A percentile compares a stretch with the other conserved stretches of the same genome.
phyloP scores from a whole-genome alignment of 2,329 filamentous ascomycete species.

The Curvularia spicifera region DNA sequence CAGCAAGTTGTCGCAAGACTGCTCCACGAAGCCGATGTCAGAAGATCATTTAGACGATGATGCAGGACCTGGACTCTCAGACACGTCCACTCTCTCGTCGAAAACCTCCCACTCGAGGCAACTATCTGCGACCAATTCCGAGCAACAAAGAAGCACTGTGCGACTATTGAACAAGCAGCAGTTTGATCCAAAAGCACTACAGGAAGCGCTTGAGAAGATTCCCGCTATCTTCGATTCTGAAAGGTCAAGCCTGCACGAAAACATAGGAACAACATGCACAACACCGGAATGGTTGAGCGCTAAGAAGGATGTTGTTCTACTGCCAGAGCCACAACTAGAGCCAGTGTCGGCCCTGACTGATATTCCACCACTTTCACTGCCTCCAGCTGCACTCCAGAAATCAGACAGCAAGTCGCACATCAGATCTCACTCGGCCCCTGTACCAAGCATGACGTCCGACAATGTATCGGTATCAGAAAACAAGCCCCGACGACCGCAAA shows the following conservation, averaged over 20 bases:
- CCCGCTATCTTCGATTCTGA: constrained; percentile 13
- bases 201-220: constrained; percentile 21
- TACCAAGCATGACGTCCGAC: neutral
- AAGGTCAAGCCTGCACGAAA: constrained; percentile 5
- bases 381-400: neutral
- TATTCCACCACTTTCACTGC: neutral
- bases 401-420: neutral
- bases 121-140: constrained; percentile 27
- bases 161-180: constrained; percentile 30
- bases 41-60: constrained; percentile 31
- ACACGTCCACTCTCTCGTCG: constrained; percentile 27
- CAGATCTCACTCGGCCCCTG: neutral
- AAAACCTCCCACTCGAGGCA: constrained; percentile 32
- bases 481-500: neutral
- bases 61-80: constrained; percentile 19
- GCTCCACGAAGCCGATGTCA: constrained; percentile 29
- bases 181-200: constrained; percentile 22
- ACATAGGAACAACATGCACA: neutral
- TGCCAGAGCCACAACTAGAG: constrained; percentile 23
- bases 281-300: constrained; percentile 21
- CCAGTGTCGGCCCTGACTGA: constrained; percentile 33
- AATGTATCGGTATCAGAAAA: neutral
- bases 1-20: constrained; percentile 25
- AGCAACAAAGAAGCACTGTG: constrained; percentile 40
- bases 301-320: constrained; percentile 20